Percentiles rank a stretch among this genome's conserved stretches.
These are phyloP conservation scores for Cylindrodendrum hubeiense DNA, from an alignment of 2,329 filamentous ascomycete genomes.

Conservation along the genomic window DNA sequence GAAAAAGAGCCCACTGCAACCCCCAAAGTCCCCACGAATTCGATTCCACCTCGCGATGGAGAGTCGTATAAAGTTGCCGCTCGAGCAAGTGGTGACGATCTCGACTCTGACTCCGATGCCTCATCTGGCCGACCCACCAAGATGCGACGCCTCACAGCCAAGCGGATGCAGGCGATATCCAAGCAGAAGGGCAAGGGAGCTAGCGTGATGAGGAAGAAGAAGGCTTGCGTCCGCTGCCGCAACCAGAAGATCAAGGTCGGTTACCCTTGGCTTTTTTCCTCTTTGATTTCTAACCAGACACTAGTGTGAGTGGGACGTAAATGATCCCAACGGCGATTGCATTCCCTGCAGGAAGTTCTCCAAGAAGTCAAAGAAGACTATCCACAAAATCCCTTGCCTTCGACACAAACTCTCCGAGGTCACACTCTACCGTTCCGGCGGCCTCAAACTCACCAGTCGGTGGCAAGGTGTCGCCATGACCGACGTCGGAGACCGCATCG, in stretches of 20 bases:
- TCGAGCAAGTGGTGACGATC: no score
- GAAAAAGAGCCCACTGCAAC: no score
- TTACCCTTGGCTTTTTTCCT: not conserved
- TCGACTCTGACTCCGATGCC: not conserved
- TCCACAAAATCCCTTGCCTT: slow-evolving; percentile 59
- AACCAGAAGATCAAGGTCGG: slow-evolving; percentile 39
- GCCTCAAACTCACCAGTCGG: slow-evolving; percentile 57
- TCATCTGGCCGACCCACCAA: not conserved
- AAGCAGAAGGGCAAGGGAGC: slow-evolving; percentile 1
- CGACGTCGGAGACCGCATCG: slow-evolving; percentile 54
- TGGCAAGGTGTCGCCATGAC: slow-evolving; percentile 56
- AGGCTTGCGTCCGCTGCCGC: slow-evolving; percentile 38
- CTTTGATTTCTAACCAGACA: slow-evolving; percentile 12
- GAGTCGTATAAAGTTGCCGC: not conserved
- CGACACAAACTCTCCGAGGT: slow-evolving; percentile 58
- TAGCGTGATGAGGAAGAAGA: slow-evolving; percentile 11
- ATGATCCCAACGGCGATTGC: slow-evolving; percentile 52
- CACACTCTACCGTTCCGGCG: slow-evolving; percentile 56
- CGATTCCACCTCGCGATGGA: not conserved
- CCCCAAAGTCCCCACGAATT: not conserved
- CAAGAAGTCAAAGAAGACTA: slow-evolving; percentile 58
- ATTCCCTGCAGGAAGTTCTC: slow-evolving; percentile 54
- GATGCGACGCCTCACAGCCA: not conserved
- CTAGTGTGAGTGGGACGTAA: slow-evolving; percentile 54
- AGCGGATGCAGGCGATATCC: not conserved